Conservation (phyloP, 176 grass and related monocot genomes). For the Aegilops sharonensis region DNA sequence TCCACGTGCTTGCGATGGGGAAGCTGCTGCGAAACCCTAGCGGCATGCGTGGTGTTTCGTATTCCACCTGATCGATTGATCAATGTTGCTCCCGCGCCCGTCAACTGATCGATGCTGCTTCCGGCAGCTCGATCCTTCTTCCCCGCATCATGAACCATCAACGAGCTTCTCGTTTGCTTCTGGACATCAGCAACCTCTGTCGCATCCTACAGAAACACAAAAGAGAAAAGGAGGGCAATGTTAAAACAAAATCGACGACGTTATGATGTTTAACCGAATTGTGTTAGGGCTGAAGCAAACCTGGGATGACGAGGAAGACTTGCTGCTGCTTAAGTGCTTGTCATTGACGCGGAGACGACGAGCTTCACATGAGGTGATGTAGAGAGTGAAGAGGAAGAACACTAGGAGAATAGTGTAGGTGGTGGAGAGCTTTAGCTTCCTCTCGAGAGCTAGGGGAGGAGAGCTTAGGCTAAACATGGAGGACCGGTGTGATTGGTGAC, state of each 20-base stretch:
- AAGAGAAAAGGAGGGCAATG: background rate
- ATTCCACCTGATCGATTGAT: conserved; percentile 33
- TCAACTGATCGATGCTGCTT: background rate
- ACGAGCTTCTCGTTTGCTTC: background rate
- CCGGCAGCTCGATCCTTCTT: background rate
- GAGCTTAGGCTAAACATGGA: conserved; percentile 38
- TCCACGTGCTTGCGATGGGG: background rate
- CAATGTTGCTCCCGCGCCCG: background rate
- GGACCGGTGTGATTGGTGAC: conserved; percentile 15
- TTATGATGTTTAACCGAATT: background rate
- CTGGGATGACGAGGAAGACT: conserved; percentile 33
- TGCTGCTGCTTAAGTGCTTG: conserved; percentile 18
- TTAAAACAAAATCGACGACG: background rate
- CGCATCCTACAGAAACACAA: conserved; percentile 26
- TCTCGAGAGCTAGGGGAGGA: conserved; percentile 20
- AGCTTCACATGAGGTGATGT: conserved; percentile 40
- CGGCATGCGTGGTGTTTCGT: conserved; percentile 20
- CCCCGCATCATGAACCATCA: background rate
- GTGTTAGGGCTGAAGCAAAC: conserved; percentile 13
- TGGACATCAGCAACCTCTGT: background rate
- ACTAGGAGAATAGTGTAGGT: conserved; percentile 29
- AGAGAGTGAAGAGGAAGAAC: conserved; percentile 40
- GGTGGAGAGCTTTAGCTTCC: conserved; percentile 35
- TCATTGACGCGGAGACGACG: conserved; percentile 31
- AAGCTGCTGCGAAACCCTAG: conserved; percentile 38